Conservation (phyloP, 352 stramenopile species). For the Thraustochytrium sp. region DNA sequence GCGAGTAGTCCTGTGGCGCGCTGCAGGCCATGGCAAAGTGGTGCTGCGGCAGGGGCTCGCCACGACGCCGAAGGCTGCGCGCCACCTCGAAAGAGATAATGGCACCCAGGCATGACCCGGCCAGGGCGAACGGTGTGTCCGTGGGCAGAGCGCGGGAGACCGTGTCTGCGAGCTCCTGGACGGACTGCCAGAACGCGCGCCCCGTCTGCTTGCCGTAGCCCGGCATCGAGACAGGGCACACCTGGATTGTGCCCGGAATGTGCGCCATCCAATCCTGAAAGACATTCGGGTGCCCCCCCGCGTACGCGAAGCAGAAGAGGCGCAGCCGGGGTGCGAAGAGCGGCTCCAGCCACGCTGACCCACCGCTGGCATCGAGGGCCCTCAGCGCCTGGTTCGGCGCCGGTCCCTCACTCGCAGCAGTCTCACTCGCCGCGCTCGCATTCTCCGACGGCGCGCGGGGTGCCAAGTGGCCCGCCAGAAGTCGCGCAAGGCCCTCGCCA, state of each 20-base stretch:
- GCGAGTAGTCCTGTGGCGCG: conserved; percentile 22
- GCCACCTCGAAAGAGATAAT: conserved; percentile 27
- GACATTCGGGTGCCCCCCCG: conserved; percentile 24
- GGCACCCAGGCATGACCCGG: conserved; percentile 20
- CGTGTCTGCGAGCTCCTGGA: neutral
- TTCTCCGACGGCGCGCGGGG: too few species aligned
- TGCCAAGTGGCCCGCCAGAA: neutral
- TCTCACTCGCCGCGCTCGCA: too few species aligned
- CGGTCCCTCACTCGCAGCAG: too few species aligned
- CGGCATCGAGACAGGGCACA: conserved; percentile 21
- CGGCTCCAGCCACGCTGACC: conserved; percentile 3
- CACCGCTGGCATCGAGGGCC: neutral
- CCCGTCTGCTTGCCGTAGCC: conserved; percentile 28
- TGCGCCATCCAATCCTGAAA: neutral
- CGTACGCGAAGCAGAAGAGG: conserved; percentile 38
- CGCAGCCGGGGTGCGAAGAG: neutral
- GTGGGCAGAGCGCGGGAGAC: neutral
- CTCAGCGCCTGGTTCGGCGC: too few species aligned
- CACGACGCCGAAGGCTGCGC: neutral
- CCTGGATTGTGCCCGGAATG: conserved; percentile 5
- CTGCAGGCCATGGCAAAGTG: conserved; percentile 22
- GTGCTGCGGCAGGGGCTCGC: neutral
- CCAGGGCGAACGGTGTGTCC: conserved; percentile 15
- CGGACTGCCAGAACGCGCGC: neutral
- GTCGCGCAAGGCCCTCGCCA: neutral